A percentile compares a stretch with the other conserved stretches of the same genome.
Evolutionary conservation across 208 protist genomes (phyloP).

Genomic region (Trypanosoma grayi): DNA sequence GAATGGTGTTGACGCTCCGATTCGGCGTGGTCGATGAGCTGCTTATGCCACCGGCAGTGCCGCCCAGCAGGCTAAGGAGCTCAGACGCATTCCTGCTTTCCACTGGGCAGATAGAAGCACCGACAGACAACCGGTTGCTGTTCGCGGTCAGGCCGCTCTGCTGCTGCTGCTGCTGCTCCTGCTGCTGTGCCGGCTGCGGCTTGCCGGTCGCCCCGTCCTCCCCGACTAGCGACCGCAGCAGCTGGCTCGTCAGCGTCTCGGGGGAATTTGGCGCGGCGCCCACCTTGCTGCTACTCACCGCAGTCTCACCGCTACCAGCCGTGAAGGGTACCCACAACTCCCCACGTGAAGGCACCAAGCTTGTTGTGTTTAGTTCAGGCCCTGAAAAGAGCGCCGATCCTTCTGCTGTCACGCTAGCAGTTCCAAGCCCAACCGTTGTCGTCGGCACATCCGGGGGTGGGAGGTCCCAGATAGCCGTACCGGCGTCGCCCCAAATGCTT

Average conservation of each 20-base stretch:
- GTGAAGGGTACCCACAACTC: slow-evolving; percentile 12
- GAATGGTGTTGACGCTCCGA: slow-evolving; percentile 16
- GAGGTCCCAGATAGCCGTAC: slow-evolving; percentile 7
- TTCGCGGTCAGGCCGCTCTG: background rate
- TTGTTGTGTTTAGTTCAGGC: background rate
- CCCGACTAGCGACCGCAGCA: slow-evolving; percentile 23
- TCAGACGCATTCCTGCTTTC: background rate
- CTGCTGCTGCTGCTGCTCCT: background rate
- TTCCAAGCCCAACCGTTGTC: background rate
- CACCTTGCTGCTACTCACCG: background rate
- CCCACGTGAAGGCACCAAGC: background rate
- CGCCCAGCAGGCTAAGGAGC: slow-evolving; percentile 9
- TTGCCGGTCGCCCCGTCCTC: background rate
- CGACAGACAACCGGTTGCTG: background rate
- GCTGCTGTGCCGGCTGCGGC: background rate
- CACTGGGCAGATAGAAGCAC: background rate
- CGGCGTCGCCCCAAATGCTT: slow-evolving; percentile 19
- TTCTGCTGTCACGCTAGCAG: background rate
- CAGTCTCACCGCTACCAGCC: background rate
- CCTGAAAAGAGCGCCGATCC: background rate
- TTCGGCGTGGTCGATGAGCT: background rate
- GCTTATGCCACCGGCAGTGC: background rate
- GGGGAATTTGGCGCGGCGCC: slow-evolving; percentile 1
- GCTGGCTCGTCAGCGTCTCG: slow-evolving; percentile 20
- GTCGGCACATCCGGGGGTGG: background rate